Evolutionary conservation across 2,329 filamentous ascomycete species (phyloP).

Genomic region (Penicillium sp.): DNA sequence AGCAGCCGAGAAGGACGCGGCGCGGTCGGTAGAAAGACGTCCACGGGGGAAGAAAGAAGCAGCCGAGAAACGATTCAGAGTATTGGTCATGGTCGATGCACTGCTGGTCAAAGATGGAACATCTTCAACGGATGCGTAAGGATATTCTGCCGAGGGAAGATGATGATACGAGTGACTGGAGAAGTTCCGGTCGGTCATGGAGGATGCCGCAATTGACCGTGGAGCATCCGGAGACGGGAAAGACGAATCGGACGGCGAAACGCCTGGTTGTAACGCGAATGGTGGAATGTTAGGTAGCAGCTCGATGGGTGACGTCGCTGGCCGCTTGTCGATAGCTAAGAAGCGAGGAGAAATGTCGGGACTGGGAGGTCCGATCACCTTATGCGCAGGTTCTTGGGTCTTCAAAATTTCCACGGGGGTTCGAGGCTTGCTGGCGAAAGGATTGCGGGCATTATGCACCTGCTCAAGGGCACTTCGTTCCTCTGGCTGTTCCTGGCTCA

Average conservation of each 20-base stretch:
- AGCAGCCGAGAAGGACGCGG: slow-evolving; percentile 46
- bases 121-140: slow-evolving; percentile 49
- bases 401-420: slow-evolving; percentile 33
- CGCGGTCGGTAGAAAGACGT: slow-evolving; percentile 46
- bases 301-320: slow-evolving; percentile 45
- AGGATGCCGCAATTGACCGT: slow-evolving; percentile 43
- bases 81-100: slow-evolving; percentile 49
- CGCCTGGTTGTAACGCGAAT: slow-evolving; percentile 40
- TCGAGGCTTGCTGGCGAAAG: slow-evolving; percentile 24
- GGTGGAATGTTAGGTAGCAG: slow-evolving; percentile 41
- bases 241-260: slow-evolving; percentile 42
- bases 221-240: slow-evolving; percentile 49
- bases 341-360: slow-evolving; percentile 41
- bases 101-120: slow-evolving; percentile 53
- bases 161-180: slow-evolving; percentile 39
- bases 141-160: slow-evolving; percentile 39
- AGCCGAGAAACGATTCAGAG: slow-evolving; percentile 43
- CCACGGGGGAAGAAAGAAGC: slow-evolving; percentile 43
- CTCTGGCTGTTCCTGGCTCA: not conserved
- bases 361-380: slow-evolving; percentile 28
- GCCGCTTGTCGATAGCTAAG: slow-evolving; percentile 40
- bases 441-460: slow-evolving; percentile 21
- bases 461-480: slow-evolving; percentile 13
- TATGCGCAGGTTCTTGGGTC: slow-evolving; percentile 31
- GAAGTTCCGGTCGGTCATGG: slow-evolving; percentile 44